These are phyloP conservation scores for Neurospora sp. DNA, from an alignment of 495 filamentous ascomycete species.

Conservation along the genomic window DNA sequence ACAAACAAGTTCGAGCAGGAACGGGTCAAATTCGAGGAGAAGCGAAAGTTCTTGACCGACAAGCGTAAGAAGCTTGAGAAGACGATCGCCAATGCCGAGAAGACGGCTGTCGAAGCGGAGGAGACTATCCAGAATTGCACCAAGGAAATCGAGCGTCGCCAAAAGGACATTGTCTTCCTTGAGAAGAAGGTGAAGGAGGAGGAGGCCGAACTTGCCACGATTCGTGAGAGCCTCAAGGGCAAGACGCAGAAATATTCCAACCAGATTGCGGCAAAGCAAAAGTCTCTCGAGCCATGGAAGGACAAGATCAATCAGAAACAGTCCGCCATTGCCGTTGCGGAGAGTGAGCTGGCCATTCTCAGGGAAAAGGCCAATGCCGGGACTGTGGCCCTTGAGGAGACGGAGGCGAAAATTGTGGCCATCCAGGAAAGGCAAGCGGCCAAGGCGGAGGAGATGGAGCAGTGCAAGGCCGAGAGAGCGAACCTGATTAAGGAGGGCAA, in stretches of 20 bases:
- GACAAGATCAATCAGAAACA: constrained; percentile 93
- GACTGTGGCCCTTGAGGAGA: constrained; percentile 70
- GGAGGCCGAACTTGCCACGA: constrained; percentile 67
- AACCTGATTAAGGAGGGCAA: constrained; percentile 64
- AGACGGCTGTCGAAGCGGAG: constrained; percentile 59
- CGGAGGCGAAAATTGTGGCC: constrained; percentile 62
- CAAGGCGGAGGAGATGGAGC: constrained; percentile 67
- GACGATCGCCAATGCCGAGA: constrained; percentile 54
- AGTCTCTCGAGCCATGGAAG: constrained; percentile 91
- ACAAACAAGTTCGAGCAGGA: constrained; percentile 91
- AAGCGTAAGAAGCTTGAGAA: constrained; percentile 97
- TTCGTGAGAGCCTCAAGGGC: constrained; percentile 79
- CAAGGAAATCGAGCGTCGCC: constrained; percentile 67
- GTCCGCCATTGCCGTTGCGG: constrained; percentile 84
- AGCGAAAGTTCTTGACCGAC: constrained; percentile 78
- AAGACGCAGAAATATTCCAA: constrained; percentile 93
- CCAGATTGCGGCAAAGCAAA: constrained; percentile 84
- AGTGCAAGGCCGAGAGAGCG: constrained; percentile 60
- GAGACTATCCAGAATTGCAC: constrained; percentile 66
- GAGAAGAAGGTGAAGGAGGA: constrained; percentile 66
- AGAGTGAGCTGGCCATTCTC: constrained; percentile 87
- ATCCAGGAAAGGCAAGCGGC: constrained; percentile 58
- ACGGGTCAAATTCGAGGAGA: constrained; percentile 93
- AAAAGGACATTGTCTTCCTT: constrained; percentile 56
- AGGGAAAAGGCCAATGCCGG: constrained; percentile 81